phyloP scores from a whole-genome alignment of 192 early-diverging fungal species.

The Anaeromyces robustus region DNA sequence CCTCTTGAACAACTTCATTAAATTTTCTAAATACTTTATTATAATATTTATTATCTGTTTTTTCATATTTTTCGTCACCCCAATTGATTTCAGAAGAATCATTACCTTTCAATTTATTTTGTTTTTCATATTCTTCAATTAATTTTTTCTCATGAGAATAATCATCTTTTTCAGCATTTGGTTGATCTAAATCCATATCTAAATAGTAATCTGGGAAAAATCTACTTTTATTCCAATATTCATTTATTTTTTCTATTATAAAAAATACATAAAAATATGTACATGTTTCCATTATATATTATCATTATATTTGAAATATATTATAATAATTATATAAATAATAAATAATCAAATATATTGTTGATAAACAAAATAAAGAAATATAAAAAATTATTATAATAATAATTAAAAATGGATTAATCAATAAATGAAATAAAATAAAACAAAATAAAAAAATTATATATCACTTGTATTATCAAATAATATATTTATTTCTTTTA shows the following conservation, averaged over 20 bases:
- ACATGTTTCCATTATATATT: too few relatives aligned
- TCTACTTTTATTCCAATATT: neutral
- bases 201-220: neutral
- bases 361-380: too few relatives aligned
- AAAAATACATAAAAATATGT: too few relatives aligned
- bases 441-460: too few relatives aligned
- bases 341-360: too few relatives aligned
- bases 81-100: constrained; percentile 21
- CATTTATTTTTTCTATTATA: neutral
- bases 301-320: too few relatives aligned
- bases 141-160: neutral
- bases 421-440: too few relatives aligned
- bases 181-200: neutral
- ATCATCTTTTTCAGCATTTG: neutral
- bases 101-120: neutral
- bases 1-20: constrained; percentile 43
- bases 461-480: too few relatives aligned
- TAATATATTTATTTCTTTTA: too few relatives aligned
- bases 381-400: too few relatives aligned
- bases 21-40: constrained; percentile 73
- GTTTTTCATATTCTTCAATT: neutral
- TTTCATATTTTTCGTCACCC: constrained; percentile 75
- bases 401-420: too few relatives aligned
- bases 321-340: too few relatives aligned
- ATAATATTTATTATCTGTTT: constrained; percentile 46